Base-by-base conservation (phyloP, 225 moss, liverwort and hornwort genomes). In the Thuidium tamariscinum region DNA sequence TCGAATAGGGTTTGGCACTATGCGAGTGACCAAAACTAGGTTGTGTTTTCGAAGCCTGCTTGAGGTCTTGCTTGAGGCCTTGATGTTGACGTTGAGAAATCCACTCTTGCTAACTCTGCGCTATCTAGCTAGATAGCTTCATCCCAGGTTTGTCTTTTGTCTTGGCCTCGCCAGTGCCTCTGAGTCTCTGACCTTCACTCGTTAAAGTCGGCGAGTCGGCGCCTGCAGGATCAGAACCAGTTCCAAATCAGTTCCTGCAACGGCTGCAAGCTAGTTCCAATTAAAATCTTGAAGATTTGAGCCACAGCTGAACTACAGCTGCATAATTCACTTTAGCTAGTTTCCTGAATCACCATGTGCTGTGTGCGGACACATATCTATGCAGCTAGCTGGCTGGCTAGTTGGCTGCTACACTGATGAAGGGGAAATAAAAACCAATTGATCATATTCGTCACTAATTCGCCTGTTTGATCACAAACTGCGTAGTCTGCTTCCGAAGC, bases 181-280 rank as follows among this genome's bases (percentile, higher is more conserved):
- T n/a, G n/a, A n/a, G 44, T 9, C 27, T 94, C 90, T 48, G 91
- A 88, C 91, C 91, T 91, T 30, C 91, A 86, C 54, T 55, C 55
- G 10, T 71, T 76, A 27, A 87, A 83, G 62, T 89, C 89, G 72
- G 83, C 2, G 22, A 62, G 80, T 87, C 66, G 73, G 55, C 51
- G 77, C 84, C 90, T 92, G 89, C 65, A 83, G 13, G 62, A 39
- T 83, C 75, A 81, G 81, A 82, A 83, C 61, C 60, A 61, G 61
- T 46, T 48, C 74, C 48, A 61, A 73, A 83, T 48, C 81, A 81
- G 81, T 2, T 7, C 34, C 79, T 59, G 79, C 20, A 79, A 60
- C 57, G 42, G 21, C 49, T 81, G n/a, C 64, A n/a, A 81, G n/a
- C n/a, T n/a, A n/a, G 17, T 64, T 63, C 48, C n/a, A 26, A 42